Base-by-base conservation (phyloP, 2,329 filamentous ascomycete species). In the Calonectria hawksworthii region DNA sequence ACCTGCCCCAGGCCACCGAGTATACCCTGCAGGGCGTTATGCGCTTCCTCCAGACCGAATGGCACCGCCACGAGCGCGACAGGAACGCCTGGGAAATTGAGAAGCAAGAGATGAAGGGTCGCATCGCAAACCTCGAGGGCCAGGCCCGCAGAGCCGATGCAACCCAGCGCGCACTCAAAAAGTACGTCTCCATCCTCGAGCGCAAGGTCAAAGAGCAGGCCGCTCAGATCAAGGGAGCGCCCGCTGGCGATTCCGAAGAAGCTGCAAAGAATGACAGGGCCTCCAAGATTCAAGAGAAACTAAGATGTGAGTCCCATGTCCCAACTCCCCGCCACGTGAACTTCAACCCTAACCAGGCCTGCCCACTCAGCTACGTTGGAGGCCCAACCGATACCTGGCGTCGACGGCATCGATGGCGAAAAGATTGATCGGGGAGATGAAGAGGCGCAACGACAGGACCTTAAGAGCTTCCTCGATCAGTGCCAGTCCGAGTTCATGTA, bases 81-180 rank as follows among this genome's bases (percentile, higher is more conserved):
- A 93, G 97, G 81, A 99, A 99, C 87, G 94, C 96, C 47, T 99
- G 97, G 97, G 97, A 99, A 86, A 99, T 99, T 84, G 97, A 99
- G 86, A 94, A 96, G 83, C 97, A 98, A 82, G 97, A 99, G 88
- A 99, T 99, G 97, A 98, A 98, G 88, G 96, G 95, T 79, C 93
- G 98, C 83, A 98, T 99, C 87, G 96, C 96, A 67, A 94, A 95
- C 82, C 92, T 99, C 78, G 97, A 99, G 86, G 97, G 97, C 70
- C 95, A 98, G 79, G 92, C 94, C 38, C 91, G 96, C 77, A 95
- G 96, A 79, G 94, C 95, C 66, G 97, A 98, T 86, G 94, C 95
- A 75, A 92, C 96, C 73, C 96, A 98, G 81, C 96, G 96, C 85
- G 95, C 96, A 41, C 87, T 98, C 70, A 96, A 95, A 84, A 96